Conservation (phyloP, 352 stramenopile species). For the Pythium periplocum region DNA sequence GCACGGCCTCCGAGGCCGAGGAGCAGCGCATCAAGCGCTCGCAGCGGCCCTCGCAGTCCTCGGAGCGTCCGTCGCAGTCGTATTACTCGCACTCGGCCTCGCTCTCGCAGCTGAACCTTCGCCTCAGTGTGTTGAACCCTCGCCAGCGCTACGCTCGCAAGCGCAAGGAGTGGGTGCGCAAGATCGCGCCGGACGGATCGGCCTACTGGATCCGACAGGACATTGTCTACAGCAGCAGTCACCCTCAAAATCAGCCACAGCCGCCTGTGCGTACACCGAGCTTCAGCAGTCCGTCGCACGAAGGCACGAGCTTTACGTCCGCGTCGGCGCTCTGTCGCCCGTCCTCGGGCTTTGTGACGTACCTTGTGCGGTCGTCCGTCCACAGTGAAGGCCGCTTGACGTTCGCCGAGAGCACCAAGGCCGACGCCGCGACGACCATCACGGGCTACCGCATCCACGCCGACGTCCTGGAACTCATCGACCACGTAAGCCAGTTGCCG, state of each 20-base stretch:
- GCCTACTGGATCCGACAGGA: constrained; percentile 69
- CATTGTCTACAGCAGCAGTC: constrained; percentile 23
- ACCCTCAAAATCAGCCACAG: constrained; percentile 1
- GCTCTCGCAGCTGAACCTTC: constrained; percentile 23
- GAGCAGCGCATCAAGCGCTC: constrained; percentile 19
- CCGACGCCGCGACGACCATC: constrained; percentile 62
- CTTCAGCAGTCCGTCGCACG: background rate
- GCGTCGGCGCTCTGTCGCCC: constrained; percentile 18
- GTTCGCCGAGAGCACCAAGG: constrained; percentile 54
- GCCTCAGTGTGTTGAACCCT: constrained; percentile 59
- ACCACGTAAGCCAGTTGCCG: constrained; percentile 54
- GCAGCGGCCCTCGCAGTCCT: constrained; percentile 1
- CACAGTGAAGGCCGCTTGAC: constrained; percentile 49
- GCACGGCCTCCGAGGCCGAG: constrained; percentile 8
- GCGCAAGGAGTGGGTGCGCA: constrained; percentile 78
- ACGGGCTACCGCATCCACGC: constrained; percentile 51
- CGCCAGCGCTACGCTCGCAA: constrained; percentile 73
- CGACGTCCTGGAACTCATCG: constrained; percentile 53
- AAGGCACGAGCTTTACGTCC: background rate
- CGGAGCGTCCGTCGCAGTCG: constrained; percentile 8
- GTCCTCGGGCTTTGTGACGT: constrained; percentile 70
- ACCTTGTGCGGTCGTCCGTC: constrained; percentile 59
- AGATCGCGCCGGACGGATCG: constrained; percentile 53
- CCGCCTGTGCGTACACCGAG: background rate
- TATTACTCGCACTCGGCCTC: constrained; percentile 10